These are phyloP conservation scores for Penicillium egyptiacum DNA, from an alignment of 495 filamentous ascomycete genomes.

Conservation along the genomic window DNA sequence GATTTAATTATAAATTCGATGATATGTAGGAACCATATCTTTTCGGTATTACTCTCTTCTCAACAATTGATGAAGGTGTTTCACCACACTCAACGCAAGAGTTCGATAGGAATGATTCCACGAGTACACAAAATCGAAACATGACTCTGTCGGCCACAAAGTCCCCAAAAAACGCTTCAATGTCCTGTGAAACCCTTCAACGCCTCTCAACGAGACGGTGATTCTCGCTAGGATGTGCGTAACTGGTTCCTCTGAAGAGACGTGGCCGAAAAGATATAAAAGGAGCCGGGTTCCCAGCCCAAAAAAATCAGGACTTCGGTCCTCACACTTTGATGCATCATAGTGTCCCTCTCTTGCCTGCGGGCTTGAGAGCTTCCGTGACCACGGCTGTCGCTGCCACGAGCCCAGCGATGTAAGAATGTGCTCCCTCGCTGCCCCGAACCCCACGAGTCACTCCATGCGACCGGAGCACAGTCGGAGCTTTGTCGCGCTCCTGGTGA, in stretches of 20 bases:
- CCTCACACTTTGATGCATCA: not conserved
- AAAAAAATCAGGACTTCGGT: constrained; percentile 8
- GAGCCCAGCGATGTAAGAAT: not conserved
- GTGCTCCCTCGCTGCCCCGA: too few relatives aligned
- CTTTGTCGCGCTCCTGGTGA: not conserved
- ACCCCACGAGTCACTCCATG: too few relatives aligned
- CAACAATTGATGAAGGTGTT: constrained; percentile 2
- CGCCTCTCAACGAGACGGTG: too few relatives aligned
- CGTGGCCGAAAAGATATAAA: constrained; percentile 5
- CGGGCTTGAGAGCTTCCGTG: not conserved
- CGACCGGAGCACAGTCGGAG: not conserved
- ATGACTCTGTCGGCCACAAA: too few relatives aligned
- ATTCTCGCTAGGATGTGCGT: constrained; percentile 6
- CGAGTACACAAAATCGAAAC: too few relatives aligned
- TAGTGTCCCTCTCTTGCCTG: constrained; percentile 3
- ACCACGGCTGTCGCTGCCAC: constrained; percentile 4
- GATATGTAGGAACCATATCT: not conserved
- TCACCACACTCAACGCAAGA: not conserved
- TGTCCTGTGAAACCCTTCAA: too few relatives aligned
- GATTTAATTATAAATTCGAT: too few relatives aligned
- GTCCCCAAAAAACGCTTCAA: too few relatives aligned
- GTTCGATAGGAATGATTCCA: not conserved
- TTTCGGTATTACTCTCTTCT: constrained; percentile 1
- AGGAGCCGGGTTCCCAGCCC: not conserved
- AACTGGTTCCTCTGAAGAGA: constrained; percentile 4